Percentiles rank a stretch among this genome's conserved stretches.
Evolutionary conservation across 1,139 yeast species (phyloP).

Genomic region (Zygoascus sp.): DNA sequence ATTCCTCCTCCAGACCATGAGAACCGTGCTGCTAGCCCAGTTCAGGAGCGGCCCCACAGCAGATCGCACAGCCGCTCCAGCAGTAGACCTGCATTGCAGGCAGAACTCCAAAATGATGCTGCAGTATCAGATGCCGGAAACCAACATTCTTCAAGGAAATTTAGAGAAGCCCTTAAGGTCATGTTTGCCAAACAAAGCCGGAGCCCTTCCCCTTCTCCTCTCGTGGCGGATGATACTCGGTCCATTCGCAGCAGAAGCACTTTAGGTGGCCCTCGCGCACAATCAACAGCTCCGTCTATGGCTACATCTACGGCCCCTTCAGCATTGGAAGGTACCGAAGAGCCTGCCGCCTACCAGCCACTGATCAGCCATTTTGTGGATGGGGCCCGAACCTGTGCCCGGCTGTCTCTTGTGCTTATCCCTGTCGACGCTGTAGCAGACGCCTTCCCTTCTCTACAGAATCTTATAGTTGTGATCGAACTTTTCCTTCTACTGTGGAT

Average conservation of each 20-base stretch:
- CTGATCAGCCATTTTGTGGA: constrained; percentile 20
- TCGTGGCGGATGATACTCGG: background rate
- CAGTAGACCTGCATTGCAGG: background rate
- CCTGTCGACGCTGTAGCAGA: constrained; percentile 32
- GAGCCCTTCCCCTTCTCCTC: background rate
- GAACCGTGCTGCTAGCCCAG: background rate
- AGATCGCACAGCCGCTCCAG: background rate
- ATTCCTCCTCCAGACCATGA: background rate
- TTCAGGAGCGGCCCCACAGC: background rate
- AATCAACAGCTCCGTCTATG: background rate
- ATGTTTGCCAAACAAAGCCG: constrained; percentile 15
- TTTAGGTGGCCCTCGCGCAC: too few species aligned
- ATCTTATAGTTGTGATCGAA: constrained; percentile 30
- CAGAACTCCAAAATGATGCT: background rate
- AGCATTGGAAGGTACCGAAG: background rate
- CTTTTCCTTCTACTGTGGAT: constrained; percentile 32
- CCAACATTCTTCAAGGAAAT: constrained; percentile 4
- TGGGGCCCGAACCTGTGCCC: constrained; percentile 24
- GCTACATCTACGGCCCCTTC: background rate
- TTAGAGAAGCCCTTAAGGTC: constrained; percentile 23
- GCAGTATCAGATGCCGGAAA: background rate
- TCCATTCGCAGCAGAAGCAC: background rate
- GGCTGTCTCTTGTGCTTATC: constrained; percentile 26
- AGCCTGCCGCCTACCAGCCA: background rate
- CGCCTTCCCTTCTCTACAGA: constrained; percentile 26